These are phyloP conservation scores for Lignosus rhinocerotis DNA, from an alignment of 1,284 basidiomycete genomes.

Conservation along the genomic window DNA sequence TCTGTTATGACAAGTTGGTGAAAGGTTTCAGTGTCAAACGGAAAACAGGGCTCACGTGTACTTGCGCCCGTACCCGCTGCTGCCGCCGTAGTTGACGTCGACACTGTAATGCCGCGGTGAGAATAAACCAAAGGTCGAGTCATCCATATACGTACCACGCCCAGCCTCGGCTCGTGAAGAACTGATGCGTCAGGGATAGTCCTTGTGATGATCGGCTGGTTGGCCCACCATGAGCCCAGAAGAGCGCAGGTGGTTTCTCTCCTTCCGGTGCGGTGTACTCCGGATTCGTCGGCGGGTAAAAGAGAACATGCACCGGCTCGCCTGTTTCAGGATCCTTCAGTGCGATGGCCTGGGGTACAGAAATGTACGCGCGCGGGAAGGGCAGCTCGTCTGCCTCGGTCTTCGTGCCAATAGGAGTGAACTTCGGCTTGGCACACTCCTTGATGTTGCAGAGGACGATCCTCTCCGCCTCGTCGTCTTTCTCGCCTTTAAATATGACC, in stretches of 20 bases:
- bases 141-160: conserved; percentile 45
- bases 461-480: conserved; percentile 39
- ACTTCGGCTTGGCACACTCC: conserved; percentile 29
- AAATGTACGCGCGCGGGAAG: conserved; percentile 39
- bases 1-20: conserved; percentile 30
- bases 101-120: conserved; percentile 41
- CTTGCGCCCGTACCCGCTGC: conserved; percentile 61
- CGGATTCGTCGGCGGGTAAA: conserved; percentile 64
- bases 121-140: not conserved
- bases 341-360: conserved; percentile 47
- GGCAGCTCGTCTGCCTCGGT: conserved; percentile 20
- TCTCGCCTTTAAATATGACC: conserved; percentile 48
- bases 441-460: conserved; percentile 41
- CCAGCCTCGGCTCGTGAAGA: conserved; percentile 68
- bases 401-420: conserved; percentile 34
- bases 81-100: conserved; percentile 72
- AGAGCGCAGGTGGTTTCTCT: conserved; percentile 65
- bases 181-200: conserved; percentile 56
- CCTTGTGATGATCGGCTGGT: conserved; percentile 47
- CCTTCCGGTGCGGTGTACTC: conserved; percentile 49
- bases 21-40: not conserved
- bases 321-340: conserved; percentile 38
- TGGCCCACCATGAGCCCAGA: conserved; percentile 69
- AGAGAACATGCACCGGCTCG: conserved; percentile 55
- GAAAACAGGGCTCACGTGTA: conserved; percentile 42